A percentile compares a stretch with the other conserved stretches of the same genome.
Evolutionary conservation across 129 eudicot genomes (phyloP).

Genomic region (Escallonia herrerae): DNA sequence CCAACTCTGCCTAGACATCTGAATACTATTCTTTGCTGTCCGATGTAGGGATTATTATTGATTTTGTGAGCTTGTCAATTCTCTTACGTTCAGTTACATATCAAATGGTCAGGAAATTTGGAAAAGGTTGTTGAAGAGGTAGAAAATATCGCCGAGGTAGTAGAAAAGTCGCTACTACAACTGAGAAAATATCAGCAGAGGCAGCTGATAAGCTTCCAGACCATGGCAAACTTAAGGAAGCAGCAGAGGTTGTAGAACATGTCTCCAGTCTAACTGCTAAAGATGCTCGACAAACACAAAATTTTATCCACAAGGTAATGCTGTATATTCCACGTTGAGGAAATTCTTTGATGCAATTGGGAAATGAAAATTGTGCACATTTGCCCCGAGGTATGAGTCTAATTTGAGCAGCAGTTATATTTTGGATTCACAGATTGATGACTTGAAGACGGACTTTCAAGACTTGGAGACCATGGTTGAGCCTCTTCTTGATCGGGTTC

Average conservation of each 20-base stretch:
- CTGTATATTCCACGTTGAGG: not conserved
- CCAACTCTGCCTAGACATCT: too few relatives aligned
- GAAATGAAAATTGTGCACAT: not conserved
- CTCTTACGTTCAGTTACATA: too few relatives aligned
- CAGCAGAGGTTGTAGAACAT: slow-evolving; percentile 22
- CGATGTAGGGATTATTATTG: too few relatives aligned
- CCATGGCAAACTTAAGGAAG: slow-evolving; percentile 14
- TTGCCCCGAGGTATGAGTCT: too few relatives aligned
- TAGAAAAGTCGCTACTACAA: slow-evolving; percentile 28
- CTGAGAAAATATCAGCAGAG: slow-evolving; percentile 25
- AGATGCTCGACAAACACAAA: slow-evolving; percentile 20
- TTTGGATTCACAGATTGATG: slow-evolving; percentile 7
- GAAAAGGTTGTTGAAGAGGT: slow-evolving; percentile 21
- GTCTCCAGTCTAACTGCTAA: slow-evolving; percentile 9
- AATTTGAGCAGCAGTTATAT: too few relatives aligned
- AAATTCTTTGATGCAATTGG: not conserved
- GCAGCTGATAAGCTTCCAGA: slow-evolving; percentile 26
- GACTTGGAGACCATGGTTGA: slow-evolving; percentile 14
- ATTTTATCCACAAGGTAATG: slow-evolving; percentile 24
- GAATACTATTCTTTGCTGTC: too few relatives aligned
- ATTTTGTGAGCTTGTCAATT: not conserved
- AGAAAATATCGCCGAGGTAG: slow-evolving; percentile 21
- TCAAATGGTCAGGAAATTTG: slow-evolving; percentile 8
- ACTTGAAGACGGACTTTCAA: slow-evolving; percentile 15
- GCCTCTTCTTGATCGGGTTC: slow-evolving; percentile 10